Evolutionary conservation across 768 basidiomycete species (phyloP).

Genomic region (Boletus patriciae): DNA sequence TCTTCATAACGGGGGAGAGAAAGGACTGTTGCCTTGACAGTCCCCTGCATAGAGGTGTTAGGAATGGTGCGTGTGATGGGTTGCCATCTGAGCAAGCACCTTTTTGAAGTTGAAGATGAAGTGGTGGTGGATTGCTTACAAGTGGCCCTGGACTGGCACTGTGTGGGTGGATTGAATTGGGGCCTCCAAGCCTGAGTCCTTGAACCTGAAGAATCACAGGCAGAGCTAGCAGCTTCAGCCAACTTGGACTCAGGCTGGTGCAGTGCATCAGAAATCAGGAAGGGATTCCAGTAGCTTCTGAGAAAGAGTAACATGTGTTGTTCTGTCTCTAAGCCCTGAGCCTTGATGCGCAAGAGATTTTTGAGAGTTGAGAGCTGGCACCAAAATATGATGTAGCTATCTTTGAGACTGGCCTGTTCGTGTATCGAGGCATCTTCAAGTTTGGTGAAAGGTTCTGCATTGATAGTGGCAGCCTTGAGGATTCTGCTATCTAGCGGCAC

Average conservation of each 20-base stretch:
- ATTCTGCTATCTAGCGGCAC: neutral
- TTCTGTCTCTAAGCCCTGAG: neutral
- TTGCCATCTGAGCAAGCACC: neutral
- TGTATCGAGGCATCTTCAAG: neutral
- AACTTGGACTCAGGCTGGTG: neutral
- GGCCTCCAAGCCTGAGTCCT: neutral
- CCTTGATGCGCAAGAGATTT: neutral
- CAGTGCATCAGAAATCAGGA: neutral
- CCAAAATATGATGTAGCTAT: neutral
- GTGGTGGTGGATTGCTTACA: neutral
- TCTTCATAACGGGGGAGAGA: neutral
- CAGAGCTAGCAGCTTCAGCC: neutral
- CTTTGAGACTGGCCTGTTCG: neutral
- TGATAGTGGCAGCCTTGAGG: neutral
- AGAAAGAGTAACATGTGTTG: neutral
- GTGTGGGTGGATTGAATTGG: neutral
- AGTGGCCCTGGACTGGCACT: neutral
- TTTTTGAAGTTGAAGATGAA: neutral
- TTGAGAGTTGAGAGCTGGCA: neutral
- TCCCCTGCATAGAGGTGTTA: neutral
- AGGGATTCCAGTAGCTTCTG: neutral
- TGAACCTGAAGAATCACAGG: neutral
- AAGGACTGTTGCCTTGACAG: neutral
- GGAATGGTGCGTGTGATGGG: neutral
- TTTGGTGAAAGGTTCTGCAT: neutral